A percentile compares a stretch with the other conserved stretches of the same genome.
These are phyloP conservation scores for Didymella keratinophila DNA, from an alignment of 2,329 filamentous ascomycete species.

Conservation along the genomic window DNA sequence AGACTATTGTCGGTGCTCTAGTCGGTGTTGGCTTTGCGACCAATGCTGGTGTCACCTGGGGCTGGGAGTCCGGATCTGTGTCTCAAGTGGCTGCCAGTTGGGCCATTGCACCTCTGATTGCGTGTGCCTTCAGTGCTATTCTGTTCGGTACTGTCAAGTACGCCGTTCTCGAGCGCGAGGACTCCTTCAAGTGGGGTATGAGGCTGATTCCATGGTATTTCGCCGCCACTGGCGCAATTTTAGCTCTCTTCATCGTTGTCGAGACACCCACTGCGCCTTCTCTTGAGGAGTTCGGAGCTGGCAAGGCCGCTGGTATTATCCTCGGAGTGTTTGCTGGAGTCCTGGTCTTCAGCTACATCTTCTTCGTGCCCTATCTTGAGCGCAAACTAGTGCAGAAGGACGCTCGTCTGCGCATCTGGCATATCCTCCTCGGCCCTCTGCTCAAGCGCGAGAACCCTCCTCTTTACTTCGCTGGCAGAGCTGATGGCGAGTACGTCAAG, in stretches of 20 bases:
- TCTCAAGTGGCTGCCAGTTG: constrained; percentile 54
- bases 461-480: constrained; percentile 53
- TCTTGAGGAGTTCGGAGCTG: too few species aligned
- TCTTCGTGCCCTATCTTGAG: constrained; percentile 41
- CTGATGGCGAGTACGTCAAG: constrained; percentile 46
- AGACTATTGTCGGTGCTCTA: constrained; percentile 67
- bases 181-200: constrained; percentile 60
- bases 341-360: constrained; percentile 34
- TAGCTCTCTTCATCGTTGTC: constrained; percentile 61
- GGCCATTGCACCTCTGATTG: constrained; percentile 59
- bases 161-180: constrained; percentile 58
- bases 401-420: constrained; percentile 36
- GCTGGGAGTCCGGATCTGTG: constrained; percentile 36
- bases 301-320: too few species aligned
- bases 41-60: constrained; percentile 33
- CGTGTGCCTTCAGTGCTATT: constrained; percentile 58
- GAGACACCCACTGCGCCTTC: too few species aligned
- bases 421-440: constrained; percentile 48
- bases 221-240: constrained; percentile 57
- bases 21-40: constrained; percentile 66
- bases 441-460: constrained; percentile 51
- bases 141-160: constrained; percentile 62
- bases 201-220: constrained; percentile 60
- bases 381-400: constrained; percentile 40
- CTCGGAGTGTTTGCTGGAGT: constrained; percentile 37